Evolutionary conservation across 148 eudicot genomes (phyloP), one percentile per base, ranked within the genome.

Genomic region (Cornus florida): DNA sequence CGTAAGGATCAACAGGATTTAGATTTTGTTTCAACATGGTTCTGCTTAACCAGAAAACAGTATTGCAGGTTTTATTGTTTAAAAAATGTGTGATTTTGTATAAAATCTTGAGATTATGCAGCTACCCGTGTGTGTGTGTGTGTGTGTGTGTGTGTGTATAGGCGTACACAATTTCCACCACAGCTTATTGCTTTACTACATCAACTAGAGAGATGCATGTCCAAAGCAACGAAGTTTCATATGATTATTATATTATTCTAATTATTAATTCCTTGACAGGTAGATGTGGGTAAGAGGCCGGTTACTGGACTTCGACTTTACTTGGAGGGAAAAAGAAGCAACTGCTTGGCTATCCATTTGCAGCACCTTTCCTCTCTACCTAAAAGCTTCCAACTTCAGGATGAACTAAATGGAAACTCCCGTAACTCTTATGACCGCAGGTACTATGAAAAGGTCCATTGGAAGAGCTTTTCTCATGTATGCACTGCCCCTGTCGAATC

Each of bases 311-410:
- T 89, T 31, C 82, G 92, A 2, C 84, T 89, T 41, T 83, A 87
- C 69, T 72, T 89, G 78, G 89, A 89, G 85, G 92, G 92, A 72
- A 89, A 87, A 74, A 81, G 78, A 77, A 87, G 75, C 73, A 85
- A 89, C 80, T 83, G 88, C 79, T 80, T 89, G 69, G 92, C 92
- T 3, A 80, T 89, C 59, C 90, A 89, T 77, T 72, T 89, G 82
- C 92, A 89, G 79, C 92, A 89, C 80, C 85, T 89, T 70, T 87
- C 89, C n/a, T 85, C 88, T 17, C 73, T 82, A 38, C 92, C 92
- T 11, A 83, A 89, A 77, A 87, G 82, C 82, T 82, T 89, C 69
- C 83, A 85, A 77, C 88, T 85, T 65, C 78, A 79, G 16, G 74
- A 73, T 19, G 84, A 83, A 57, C 74, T 80, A 22, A 64, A 32